Conservation (phyloP, 495 filamentous ascomycete species). For the Eremomyces bilateralis region DNA sequence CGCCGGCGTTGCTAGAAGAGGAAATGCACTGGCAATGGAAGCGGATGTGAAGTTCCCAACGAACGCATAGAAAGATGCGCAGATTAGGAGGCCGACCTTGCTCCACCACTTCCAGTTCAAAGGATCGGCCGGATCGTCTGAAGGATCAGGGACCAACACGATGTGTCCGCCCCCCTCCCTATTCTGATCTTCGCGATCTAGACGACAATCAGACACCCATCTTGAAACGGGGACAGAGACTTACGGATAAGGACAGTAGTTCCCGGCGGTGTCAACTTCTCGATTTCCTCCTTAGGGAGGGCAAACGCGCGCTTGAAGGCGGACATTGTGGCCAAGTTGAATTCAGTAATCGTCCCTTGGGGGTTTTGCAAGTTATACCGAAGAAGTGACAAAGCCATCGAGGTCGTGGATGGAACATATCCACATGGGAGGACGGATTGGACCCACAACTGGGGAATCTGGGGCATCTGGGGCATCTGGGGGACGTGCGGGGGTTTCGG, state of each 20-base stretch:
- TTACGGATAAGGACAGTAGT: constrained; percentile 5
- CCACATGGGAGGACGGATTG: no score
- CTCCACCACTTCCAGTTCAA: constrained; percentile 8
- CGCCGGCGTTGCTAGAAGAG: constrained; percentile 1
- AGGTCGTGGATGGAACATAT: no score
- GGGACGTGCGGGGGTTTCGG: no score
- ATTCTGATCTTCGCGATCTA: no score
- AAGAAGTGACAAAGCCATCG: no score
- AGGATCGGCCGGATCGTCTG: constrained; percentile 7
- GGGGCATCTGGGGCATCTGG: no score
- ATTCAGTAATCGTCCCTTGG: no score
- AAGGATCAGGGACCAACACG: constrained; percentile 6
- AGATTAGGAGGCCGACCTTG: constrained; percentile 3
- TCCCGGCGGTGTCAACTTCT: constrained; percentile 2
- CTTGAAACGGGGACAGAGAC: neutral
- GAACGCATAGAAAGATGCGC: constrained; percentile 1
- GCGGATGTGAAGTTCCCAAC: constrained; percentile 4
- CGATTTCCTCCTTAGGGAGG: constrained; percentile 4
- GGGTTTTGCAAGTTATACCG: no score
- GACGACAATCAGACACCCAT: constrained; percentile 3
- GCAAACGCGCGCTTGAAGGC: no score
- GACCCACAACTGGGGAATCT: no score
- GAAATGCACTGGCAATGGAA: constrained; percentile 3
- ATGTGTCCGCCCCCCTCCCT: no score
- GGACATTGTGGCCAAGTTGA: no score